A percentile compares a stretch with the other conserved stretches of the same genome.
Evolutionary conservation across 257 asterid genomes (phyloP).

Genomic region (Phtheirospermum japonicum): DNA sequence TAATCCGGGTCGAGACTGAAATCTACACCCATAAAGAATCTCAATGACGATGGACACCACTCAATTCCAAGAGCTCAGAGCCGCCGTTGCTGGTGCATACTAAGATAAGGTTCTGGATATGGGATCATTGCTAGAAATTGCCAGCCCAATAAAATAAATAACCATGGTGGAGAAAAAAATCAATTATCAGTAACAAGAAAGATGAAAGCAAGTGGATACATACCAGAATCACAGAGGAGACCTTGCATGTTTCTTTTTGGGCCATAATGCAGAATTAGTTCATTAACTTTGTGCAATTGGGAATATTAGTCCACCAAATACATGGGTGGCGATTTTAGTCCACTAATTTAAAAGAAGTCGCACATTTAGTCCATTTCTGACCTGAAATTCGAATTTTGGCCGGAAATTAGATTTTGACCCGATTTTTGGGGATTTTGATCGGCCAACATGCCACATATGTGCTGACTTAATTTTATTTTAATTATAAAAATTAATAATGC

Average conservation of each 20-base stretch:
- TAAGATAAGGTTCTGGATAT: conserved; percentile 93
- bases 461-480: too few species aligned
- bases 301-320: too few species aligned
- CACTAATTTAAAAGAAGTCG: too few species aligned
- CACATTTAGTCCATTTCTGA: too few species aligned
- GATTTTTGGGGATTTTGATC: too few species aligned
- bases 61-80: conserved; percentile 89
- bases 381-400: too few species aligned
- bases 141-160: conserved; percentile 24
- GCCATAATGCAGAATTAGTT: too few species aligned
- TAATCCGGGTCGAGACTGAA: conserved; percentile 75
- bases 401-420: too few species aligned
- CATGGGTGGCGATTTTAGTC: too few species aligned
- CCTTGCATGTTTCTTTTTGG: conserved; percentile 99
- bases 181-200: conserved; percentile 12
- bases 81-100: conserved; percentile 76
- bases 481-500: too few species aligned
- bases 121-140: conserved; percentile 74
- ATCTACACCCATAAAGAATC: conserved; percentile 83
- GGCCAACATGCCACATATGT: too few species aligned
- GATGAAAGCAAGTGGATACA: conserved; percentile 8
- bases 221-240: conserved; percentile 97
- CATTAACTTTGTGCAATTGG: too few species aligned
- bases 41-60: conserved; percentile 92
- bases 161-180: conserved; percentile 6